A percentile compares a stretch with the other conserved stretches of the same genome.
phyloP scores from a whole-genome alignment of 768 basidiomycete genomes.

The Lanmaoa rubissima region DNA sequence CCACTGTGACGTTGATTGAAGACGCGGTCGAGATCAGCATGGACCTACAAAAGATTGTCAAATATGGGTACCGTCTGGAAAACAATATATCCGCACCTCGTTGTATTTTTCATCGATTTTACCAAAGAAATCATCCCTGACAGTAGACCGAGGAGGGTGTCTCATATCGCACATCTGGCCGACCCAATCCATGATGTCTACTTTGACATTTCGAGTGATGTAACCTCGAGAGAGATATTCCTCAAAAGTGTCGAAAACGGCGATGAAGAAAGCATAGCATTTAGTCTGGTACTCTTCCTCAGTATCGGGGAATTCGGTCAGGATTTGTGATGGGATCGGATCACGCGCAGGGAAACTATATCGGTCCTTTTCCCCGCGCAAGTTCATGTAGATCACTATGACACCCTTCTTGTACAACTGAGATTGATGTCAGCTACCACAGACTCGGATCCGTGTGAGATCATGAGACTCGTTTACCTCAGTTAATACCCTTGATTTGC shows the following conservation, averaged over 20 bases:
- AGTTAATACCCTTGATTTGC: constrained; percentile 8
- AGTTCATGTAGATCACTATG: constrained; percentile 18
- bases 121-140: background rate
- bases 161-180: constrained; percentile 2
- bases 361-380: background rate
- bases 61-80: too few species aligned
- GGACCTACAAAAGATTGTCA: background rate
- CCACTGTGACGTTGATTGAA: too few species aligned
- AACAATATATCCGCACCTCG: background rate
- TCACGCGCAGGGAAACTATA: constrained; percentile 16
- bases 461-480: background rate
- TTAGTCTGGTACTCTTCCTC: background rate
- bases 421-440: background rate
- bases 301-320: constrained; percentile 1
- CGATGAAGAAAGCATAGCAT: constrained; percentile 15
- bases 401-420: background rate
- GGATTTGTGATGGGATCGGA: constrained; percentile 8
- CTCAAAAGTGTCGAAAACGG: constrained; percentile 7
- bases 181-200: background rate
- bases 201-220: background rate
- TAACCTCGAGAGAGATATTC: background rate
- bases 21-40: background rate
- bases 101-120: background rate
- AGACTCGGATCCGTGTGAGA: too few species aligned
- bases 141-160: background rate